Evolutionary conservation across 371 early-diverging fungal species (phyloP).

Genomic region (Catenaria anguillulae): DNA sequence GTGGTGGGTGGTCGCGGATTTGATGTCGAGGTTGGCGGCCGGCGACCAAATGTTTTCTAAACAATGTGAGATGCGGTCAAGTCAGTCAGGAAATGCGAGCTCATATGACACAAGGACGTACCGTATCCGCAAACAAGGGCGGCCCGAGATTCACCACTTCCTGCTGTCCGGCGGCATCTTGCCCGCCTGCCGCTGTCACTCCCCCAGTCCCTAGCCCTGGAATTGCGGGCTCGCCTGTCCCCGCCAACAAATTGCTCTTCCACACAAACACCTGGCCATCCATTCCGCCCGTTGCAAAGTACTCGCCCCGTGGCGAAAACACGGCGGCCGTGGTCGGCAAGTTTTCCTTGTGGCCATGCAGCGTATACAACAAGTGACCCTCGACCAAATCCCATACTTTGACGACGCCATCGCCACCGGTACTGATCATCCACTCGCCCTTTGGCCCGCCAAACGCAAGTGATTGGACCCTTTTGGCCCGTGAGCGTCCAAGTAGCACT

Average conservation of each 20-base stretch:
- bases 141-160: no score
- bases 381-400: slow-evolving; percentile 42
- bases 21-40: background rate
- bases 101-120: no score
- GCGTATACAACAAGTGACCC: slow-evolving; percentile 36
- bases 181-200: no score
- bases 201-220: background rate
- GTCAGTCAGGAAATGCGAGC: no score
- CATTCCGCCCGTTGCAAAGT: slow-evolving; percentile 34
- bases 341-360: slow-evolving; percentile 29
- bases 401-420: slow-evolving; percentile 32
- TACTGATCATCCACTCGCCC: slow-evolving; percentile 31
- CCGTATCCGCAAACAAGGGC: no score
- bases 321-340: slow-evolving; percentile 28
- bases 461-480: slow-evolving; percentile 21
- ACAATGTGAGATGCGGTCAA: no score
- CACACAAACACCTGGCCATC: slow-evolving; percentile 37
- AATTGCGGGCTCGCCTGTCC: background rate
- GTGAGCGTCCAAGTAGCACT: slow-evolving; percentile 34
- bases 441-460: slow-evolving; percentile 24
- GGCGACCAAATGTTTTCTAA: background rate
- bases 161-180: no score
- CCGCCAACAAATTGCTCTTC: slow-evolving; percentile 6
- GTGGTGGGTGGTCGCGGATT: background rate
- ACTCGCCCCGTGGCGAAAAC: slow-evolving; percentile 23